Percentiles rank a stretch among this genome's conserved stretches.
Conservation (phyloP, 805 yeast species). For the Saturnispora saitoi region DNA sequence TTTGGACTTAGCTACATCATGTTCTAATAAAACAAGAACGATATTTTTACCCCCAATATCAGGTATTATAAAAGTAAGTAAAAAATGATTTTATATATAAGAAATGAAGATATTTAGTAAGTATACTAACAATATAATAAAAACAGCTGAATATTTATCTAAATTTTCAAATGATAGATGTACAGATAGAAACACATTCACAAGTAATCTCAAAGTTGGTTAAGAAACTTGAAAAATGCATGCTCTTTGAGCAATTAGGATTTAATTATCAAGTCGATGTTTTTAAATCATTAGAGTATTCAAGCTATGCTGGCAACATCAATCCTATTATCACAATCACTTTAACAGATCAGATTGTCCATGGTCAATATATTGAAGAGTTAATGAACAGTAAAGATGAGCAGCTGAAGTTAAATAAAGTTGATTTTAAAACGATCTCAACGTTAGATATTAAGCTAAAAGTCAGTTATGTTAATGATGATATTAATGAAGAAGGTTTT, state of each 20-base stretch:
- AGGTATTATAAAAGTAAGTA: slow-evolving; percentile 1
- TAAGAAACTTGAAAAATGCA: neutral
- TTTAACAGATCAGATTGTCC: slow-evolving; percentile 9
- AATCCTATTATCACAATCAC: neutral
- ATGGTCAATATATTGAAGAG: slow-evolving; percentile 7
- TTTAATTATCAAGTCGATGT: neutral
- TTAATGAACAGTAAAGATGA: slow-evolving; percentile 9
- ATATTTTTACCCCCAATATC: slow-evolving; percentile 4
- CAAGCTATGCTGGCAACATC: neutral
- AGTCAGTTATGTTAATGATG: neutral
- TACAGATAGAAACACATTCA: neutral
- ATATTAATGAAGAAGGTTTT: slow-evolving; percentile 2
- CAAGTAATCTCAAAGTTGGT: neutral
- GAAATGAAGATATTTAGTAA: neutral
- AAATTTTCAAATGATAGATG: neutral
- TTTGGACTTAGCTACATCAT: neutral
- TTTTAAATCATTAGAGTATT: neutral
- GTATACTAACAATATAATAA: neutral
- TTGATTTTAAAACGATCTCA: slow-evolving; percentile 2
- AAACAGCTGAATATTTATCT: neutral
- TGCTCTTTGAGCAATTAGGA: neutral
- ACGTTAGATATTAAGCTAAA: slow-evolving; percentile 6
- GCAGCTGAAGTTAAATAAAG: slow-evolving; percentile 7
- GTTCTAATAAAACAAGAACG: neutral
- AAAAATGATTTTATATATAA: no score